phyloP scores from a whole-genome alignment of 2,329 filamentous ascomycete genomes.

The Pestalotiopsis sp. region DNA sequence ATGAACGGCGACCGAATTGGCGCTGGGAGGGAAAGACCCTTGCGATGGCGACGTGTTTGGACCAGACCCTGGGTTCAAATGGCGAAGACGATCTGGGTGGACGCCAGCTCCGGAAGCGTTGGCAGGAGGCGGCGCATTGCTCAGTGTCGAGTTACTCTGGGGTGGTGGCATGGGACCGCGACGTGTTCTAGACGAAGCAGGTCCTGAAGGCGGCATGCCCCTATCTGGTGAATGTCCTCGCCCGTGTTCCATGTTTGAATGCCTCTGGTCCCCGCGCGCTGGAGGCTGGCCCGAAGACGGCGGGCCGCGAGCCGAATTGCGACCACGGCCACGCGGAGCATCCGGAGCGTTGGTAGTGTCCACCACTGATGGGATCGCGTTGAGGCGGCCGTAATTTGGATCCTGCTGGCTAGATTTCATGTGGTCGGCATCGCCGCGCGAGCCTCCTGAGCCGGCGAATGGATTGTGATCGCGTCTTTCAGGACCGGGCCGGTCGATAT shows the following conservation, averaged over 20 bases:
- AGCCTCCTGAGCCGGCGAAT: slow-evolving; percentile 38
- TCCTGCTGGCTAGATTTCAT: slow-evolving; percentile 56
- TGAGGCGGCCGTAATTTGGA: slow-evolving; percentile 65
- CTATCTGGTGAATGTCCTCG: slow-evolving; percentile 51
- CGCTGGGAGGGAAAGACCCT: slow-evolving; percentile 24
- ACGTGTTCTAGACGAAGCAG: slow-evolving; percentile 50
- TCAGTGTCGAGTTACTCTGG: slow-evolving; percentile 23
- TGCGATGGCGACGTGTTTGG: slow-evolving; percentile 21
- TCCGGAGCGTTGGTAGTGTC: slow-evolving; percentile 49
- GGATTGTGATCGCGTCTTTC: slow-evolving; percentile 44
- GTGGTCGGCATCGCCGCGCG: slow-evolving; percentile 52
- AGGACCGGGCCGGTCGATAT: slow-evolving; percentile 40
- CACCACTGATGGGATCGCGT: slow-evolving; percentile 47
- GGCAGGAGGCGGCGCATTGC: slow-evolving; percentile 21
- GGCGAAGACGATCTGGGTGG: slow-evolving; percentile 33
- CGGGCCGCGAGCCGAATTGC: slow-evolving; percentile 41
- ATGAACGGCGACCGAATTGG: slow-evolving; percentile 34
- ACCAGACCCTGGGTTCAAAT: slow-evolving; percentile 23
- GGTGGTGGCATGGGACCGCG: slow-evolving; percentile 37
- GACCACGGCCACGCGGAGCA: slow-evolving; percentile 57
- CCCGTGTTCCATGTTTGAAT: slow-evolving; percentile 38
- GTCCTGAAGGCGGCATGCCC: slow-evolving; percentile 52
- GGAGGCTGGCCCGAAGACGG: slow-evolving; percentile 35
- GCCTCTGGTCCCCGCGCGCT: slow-evolving; percentile 45
- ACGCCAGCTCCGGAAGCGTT: slow-evolving; percentile 26